Percentiles rank a stretch among this genome's conserved stretches.
These are phyloP conservation scores for Physaria fendleri DNA, from an alignment of 345 rosid genomes.

Conservation along the genomic window DNA sequence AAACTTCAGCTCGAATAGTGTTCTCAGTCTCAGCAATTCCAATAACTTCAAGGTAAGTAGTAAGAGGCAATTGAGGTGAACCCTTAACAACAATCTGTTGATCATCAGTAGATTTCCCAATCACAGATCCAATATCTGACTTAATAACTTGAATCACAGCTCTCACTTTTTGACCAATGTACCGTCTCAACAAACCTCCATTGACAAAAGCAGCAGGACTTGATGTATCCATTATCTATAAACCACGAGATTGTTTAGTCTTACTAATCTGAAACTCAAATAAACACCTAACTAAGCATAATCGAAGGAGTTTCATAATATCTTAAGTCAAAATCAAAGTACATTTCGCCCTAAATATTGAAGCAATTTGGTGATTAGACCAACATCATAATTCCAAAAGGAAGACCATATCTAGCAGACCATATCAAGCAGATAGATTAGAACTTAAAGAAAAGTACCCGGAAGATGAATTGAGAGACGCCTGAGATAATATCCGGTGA, in stretches of 20 bases:
- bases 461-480: background rate
- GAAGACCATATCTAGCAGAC: background rate
- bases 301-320: background rate
- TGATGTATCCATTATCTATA: constrained; percentile 60
- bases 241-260: background rate
- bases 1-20: constrained; percentile 55
- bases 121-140: constrained; percentile 45
- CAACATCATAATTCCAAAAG: background rate
- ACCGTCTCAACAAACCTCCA: constrained; percentile 54
- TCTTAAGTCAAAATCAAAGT: background rate
- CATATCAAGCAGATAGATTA: background rate
- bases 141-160: constrained; percentile 63
- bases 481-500: constrained; percentile 1
- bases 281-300: background rate
- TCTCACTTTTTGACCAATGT: constrained; percentile 69
- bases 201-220: constrained; percentile 84
- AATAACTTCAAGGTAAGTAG: constrained; percentile 70
- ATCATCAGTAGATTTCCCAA: constrained; percentile 78
- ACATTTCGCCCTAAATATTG: background rate
- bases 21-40: constrained; percentile 73
- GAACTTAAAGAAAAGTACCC: constrained; percentile 10
- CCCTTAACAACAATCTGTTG: constrained; percentile 60
- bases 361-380: background rate
- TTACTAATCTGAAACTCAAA: background rate
- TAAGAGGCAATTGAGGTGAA: constrained; percentile 39